Base-by-base conservation (phyloP, 1,284 basidiomycete genomes). In the Neolentinus lepideus region DNA sequence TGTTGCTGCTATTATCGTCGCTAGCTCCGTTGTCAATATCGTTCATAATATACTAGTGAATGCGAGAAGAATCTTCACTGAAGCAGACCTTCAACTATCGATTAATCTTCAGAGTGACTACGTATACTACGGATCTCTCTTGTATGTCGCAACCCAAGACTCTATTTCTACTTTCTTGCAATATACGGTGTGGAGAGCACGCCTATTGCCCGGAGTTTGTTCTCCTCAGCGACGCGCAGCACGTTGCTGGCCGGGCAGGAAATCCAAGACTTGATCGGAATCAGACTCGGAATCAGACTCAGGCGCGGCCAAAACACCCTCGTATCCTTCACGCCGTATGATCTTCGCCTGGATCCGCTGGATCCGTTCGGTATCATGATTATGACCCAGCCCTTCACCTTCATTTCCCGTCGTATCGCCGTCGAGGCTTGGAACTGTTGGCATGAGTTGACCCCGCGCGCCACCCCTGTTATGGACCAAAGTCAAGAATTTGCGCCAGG, bases 401-500 rank as follows among this genome's bases (percentile, higher is more conserved):
- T 43, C 16, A 4, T 16, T n/a, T 3, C 38, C 38, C 8, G 8
- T 21, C 19, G 12, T 16, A 21, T 21, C 16, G 12, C 19, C 38
- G 16, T 43, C 19, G n/a, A 8, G n/a, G 3, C 12, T 6, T 8
- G 12, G 3, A 3, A 6, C 6, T 4, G 19, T n/a, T 3, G 38
- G 38, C n/a, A 43, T 43, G 19, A 16, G 38, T n/a, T 43, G 38
- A 16, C 38, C 38, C 6, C 38, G 38, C 38, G 38, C 38, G 1
- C 79, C 81, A 2, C 69, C 68, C 38, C 72, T 69, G 11, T 60
- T 36, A 57, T 77, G 62, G 43, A 82, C 65, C 58, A 79, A 80
- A 61, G 80, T 79, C 36, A 84, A 60, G 69, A 82, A 82, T 0
- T 67, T 66, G 1, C 78, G 67, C 81, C 81, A 83, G 0, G 80